Base-by-base conservation (phyloP, 345 rosid genomes). In the Brassica incana region DNA sequence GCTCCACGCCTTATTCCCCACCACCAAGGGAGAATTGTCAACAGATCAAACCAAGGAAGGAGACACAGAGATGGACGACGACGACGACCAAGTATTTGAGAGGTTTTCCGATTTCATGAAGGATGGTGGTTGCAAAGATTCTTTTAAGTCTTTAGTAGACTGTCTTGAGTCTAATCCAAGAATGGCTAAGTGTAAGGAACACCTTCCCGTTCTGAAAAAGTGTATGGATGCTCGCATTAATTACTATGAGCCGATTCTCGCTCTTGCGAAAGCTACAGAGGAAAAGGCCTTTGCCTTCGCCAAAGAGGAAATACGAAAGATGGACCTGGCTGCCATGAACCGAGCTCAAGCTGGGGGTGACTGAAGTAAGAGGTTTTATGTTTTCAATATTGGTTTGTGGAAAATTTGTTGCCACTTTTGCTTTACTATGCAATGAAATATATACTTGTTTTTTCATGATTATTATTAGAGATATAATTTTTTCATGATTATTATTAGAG, bases 61-160 rank as follows among this genome's bases (percentile, higher is more conserved):
- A 14, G 54, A 2, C 60, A 16, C 9, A 16, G 60, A 54, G 25
- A 16, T 6, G 25, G 25, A 54, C 60, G 58, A 50, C n/a, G 54
- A 56, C 0, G 11, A 56, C 27, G 12, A 58, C 12, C 14, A 63
- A 64, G 23, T 32, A 7, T 2, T 15, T n/a, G 43, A 5, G 43
- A 36, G 67, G 43, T 64, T 64, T 64, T n/a, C 43, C 5, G 43
- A 64, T 64, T 64, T 32, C 67, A 63, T 63, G 67, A 3, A 63
- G 8, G 40, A 8, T 14, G 67, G 67, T 63, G 12, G 12, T 32
- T 64, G 67, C 43, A 64, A 64, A 32, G 23, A 64, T 0, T 32
- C 43, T 3, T 64, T 64, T n/a, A 32, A 12, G 36, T 7, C 15
- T 27, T 12, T 62, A 8, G 10, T 1, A 64, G 68, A 64, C n/a